These are phyloP conservation scores for Rhizophagus clarus DNA, from an alignment of 192 early-diverging fungal species.

Conservation along the genomic window DNA sequence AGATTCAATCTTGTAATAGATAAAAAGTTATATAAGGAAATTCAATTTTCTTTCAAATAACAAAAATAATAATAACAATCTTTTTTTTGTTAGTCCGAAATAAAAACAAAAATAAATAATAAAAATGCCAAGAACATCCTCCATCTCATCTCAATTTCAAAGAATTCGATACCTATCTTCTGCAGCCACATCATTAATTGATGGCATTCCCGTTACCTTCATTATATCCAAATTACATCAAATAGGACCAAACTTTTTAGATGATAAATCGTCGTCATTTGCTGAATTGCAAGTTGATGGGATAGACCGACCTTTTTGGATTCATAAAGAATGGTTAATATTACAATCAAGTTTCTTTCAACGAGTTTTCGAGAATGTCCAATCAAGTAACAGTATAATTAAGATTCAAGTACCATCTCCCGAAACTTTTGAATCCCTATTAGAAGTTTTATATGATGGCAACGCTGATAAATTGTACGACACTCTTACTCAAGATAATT, in stretches of 20 bases:
- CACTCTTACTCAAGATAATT: slow-evolving; percentile 12
- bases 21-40: too few species aligned
- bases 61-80: too few species aligned
- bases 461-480: slow-evolving; percentile 6
- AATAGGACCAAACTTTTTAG: not conserved
- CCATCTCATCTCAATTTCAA: not conserved
- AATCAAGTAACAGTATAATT: not conserved
- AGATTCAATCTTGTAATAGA: too few species aligned
- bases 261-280: not conserved
- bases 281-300: not conserved
- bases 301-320: slow-evolving; percentile 13
- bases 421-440: slow-evolving; percentile 10
- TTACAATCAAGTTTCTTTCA: slow-evolving; percentile 22
- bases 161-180: not conserved
- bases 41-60: too few species aligned
- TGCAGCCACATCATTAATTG: not conserved
- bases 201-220: slow-evolving; percentile 4
- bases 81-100: too few species aligned
- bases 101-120: too few species aligned
- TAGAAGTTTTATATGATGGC: slow-evolving; percentile 23
- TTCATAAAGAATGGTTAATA: slow-evolving; percentile 25
- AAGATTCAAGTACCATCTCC: not conserved
- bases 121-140: not conserved
- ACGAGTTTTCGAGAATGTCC: not conserved
- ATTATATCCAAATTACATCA: not conserved